A percentile compares a stretch with the other conserved stretches of the same genome.
Evolutionary conservation across 768 basidiomycete genomes (phyloP).

Genomic region (Imleria badia): DNA sequence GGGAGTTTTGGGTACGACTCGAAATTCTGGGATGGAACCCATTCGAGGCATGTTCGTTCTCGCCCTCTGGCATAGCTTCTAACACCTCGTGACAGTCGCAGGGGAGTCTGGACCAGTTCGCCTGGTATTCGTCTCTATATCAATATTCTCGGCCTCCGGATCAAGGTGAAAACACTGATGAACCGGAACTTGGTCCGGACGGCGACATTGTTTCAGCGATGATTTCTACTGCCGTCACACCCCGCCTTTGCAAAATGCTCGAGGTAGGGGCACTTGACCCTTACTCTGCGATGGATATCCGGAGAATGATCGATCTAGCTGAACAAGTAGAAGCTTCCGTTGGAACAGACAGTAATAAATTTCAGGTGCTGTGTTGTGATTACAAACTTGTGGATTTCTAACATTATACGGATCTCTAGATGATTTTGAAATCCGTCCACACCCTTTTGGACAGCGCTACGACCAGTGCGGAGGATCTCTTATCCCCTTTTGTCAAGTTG

Average conservation of each 20-base stretch:
- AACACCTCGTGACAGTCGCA: constrained; percentile 35
- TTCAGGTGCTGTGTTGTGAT: constrained; percentile 47
- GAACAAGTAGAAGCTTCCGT: constrained; percentile 82
- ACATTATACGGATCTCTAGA: constrained; percentile 36
- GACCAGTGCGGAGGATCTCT: constrained; percentile 45
- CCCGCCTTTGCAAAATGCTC: constrained; percentile 70
- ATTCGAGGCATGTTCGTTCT: constrained; percentile 55
- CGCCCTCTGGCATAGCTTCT: neutral
- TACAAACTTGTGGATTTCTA: constrained; percentile 3
- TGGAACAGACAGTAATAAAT: constrained; percentile 59
- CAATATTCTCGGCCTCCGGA: constrained; percentile 63
- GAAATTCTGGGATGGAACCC: constrained; percentile 90
- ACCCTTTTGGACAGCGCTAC: constrained; percentile 55
- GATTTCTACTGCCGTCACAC: constrained; percentile 81
- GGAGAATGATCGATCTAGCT: constrained; percentile 65
- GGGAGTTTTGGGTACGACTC: constrained; percentile 93
- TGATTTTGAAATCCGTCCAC: constrained; percentile 54
- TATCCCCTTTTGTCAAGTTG: constrained; percentile 49
- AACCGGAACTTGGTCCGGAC: constrained; percentile 70
- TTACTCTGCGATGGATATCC: constrained; percentile 65
- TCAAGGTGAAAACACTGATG: constrained; percentile 42
- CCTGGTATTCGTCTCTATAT: constrained; percentile 80
- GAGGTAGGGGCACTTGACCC: constrained; percentile 81
- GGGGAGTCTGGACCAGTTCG: constrained; percentile 72
- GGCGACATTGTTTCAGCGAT: constrained; percentile 87